Conservation (phyloP, 2,329 filamentous ascomycete genomes). For the Mycosphaerella sp. region DNA sequence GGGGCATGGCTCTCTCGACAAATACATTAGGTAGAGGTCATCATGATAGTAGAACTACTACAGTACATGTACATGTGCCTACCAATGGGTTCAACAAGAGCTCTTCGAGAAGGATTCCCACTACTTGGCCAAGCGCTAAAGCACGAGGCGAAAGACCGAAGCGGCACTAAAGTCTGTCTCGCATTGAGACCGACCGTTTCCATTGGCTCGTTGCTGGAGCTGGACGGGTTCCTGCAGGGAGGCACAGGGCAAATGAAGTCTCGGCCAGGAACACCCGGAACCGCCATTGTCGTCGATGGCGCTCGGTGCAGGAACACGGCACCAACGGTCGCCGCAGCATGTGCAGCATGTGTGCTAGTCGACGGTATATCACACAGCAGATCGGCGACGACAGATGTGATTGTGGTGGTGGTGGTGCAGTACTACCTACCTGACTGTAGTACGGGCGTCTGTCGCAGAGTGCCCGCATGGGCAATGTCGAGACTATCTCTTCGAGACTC, state of each 20-base stretch:
- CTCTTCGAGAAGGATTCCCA: constrained; percentile 5
- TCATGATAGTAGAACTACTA: not conserved
- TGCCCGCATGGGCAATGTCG: not conserved
- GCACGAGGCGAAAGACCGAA: not conserved
- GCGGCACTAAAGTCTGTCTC: constrained; percentile 10
- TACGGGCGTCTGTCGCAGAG: not conserved
- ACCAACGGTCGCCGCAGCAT: not conserved
- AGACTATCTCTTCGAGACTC: not conserved
- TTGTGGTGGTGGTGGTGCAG: not conserved
- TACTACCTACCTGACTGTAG: too few relatives aligned
- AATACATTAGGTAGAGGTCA: not conserved
- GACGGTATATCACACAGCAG: not conserved
- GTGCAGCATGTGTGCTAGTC: not conserved
- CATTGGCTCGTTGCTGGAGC: constrained; percentile 2
- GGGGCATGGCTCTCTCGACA: too few relatives aligned
- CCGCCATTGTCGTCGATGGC: constrained; percentile 1
- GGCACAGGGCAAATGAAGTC: not conserved
- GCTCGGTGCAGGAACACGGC: constrained; percentile 1
- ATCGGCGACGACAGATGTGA: not conserved
- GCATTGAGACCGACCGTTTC: constrained; percentile 1
- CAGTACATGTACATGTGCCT: too few relatives aligned
- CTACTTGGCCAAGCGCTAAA: constrained; percentile 4
- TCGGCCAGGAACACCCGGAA: not conserved
- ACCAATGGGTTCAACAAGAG: not conserved
- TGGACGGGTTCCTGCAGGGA: constrained; percentile 14